phyloP scores from a whole-genome alignment of 2,329 filamentous ascomycete species.

The Graphilbum sp. region DNA sequence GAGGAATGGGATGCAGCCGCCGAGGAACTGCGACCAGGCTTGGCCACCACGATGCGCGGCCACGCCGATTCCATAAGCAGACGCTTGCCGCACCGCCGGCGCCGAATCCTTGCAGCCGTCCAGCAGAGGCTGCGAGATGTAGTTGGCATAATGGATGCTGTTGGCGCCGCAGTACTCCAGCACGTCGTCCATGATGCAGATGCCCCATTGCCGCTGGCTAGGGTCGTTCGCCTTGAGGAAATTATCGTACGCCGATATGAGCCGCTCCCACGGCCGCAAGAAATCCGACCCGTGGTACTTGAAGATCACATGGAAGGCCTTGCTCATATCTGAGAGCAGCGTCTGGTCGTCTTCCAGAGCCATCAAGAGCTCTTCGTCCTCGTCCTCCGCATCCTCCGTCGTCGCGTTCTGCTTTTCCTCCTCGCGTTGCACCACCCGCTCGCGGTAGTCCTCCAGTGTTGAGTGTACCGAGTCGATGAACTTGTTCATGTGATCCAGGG shows the following conservation, averaged over 20 bases:
- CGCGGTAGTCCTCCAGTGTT: slow-evolving; percentile 83
- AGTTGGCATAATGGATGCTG: slow-evolving; percentile 70
- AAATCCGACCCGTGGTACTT: slow-evolving; percentile 84
- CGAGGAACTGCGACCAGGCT: slow-evolving; percentile 76
- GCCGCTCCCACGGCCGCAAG: slow-evolving; percentile 71
- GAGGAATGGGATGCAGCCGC: slow-evolving; percentile 60
- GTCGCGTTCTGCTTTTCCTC: slow-evolving; percentile 62
- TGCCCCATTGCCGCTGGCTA: slow-evolving; percentile 94
- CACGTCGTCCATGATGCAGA: slow-evolving; percentile 97
- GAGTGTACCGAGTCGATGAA: slow-evolving; percentile 80
- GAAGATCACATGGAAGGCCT: slow-evolving; percentile 97
- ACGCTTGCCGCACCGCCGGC: slow-evolving; percentile 79
- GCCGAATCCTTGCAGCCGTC: slow-evolving; percentile 74
- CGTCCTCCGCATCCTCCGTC: slow-evolving; percentile 73
- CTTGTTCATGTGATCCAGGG: slow-evolving; percentile 58
- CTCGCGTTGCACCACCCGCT: slow-evolving; percentile 64
- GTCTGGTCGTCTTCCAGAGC: slow-evolving; percentile 97
- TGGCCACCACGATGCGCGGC: slow-evolving; percentile 84
- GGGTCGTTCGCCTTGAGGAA: slow-evolving; percentile 72
- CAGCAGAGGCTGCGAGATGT: slow-evolving; percentile 76
- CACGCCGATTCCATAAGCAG: slow-evolving; percentile 89
- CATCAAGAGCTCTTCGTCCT: slow-evolving; percentile 70
- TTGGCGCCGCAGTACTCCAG: slow-evolving; percentile 89
- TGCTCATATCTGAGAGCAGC: slow-evolving; percentile 97
- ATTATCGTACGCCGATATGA: slow-evolving; percentile 69